Conservation (phyloP, 2,329 filamentous ascomycete species). For the Cryphonectria naterciae region DNA sequence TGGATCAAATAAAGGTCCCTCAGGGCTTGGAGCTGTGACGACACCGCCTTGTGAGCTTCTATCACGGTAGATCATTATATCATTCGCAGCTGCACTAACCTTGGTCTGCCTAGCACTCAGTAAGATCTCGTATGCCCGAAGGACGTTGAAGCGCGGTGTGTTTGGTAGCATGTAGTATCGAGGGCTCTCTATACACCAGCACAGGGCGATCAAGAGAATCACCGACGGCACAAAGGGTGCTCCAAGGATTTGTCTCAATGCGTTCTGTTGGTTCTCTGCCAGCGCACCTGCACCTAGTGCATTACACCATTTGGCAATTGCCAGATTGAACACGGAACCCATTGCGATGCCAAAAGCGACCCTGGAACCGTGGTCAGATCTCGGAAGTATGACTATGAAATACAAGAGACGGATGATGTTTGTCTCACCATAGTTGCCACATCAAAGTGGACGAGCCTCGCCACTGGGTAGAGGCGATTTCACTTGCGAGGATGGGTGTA, state of each 20-base stretch:
- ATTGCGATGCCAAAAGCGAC: slow-evolving; percentile 44
- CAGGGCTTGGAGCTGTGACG: slow-evolving; percentile 43
- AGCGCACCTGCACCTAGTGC: neutral
- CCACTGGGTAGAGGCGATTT: slow-evolving; percentile 53
- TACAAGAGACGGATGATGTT: no score
- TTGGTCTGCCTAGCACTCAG: slow-evolving; percentile 44
- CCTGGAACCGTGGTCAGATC: slow-evolving; percentile 22
- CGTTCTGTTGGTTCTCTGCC: slow-evolving; percentile 30
- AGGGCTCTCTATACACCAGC: slow-evolving; percentile 46
- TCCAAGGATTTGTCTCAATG: slow-evolving; percentile 40
- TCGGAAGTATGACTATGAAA: neutral
- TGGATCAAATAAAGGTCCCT: slow-evolving; percentile 47
- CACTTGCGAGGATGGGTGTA: slow-evolving; percentile 51
- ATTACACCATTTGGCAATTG: slow-evolving; percentile 38
- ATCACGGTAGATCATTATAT: neutral
- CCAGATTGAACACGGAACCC: slow-evolving; percentile 43
- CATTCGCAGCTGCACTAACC: slow-evolving; percentile 23
- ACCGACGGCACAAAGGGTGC: slow-evolving; percentile 42
- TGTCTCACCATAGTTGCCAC: slow-evolving; percentile 49
- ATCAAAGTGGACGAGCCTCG: slow-evolving; percentile 51
- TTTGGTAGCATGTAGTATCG: slow-evolving; percentile 44
- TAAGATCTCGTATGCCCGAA: slow-evolving; percentile 41
- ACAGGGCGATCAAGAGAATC: slow-evolving; percentile 40
- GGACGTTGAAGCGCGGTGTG: slow-evolving; percentile 41
- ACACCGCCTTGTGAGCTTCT: neutral